phyloP scores from a whole-genome alignment of 805 yeast genomes.

The Candida broadrunensis region DNA sequence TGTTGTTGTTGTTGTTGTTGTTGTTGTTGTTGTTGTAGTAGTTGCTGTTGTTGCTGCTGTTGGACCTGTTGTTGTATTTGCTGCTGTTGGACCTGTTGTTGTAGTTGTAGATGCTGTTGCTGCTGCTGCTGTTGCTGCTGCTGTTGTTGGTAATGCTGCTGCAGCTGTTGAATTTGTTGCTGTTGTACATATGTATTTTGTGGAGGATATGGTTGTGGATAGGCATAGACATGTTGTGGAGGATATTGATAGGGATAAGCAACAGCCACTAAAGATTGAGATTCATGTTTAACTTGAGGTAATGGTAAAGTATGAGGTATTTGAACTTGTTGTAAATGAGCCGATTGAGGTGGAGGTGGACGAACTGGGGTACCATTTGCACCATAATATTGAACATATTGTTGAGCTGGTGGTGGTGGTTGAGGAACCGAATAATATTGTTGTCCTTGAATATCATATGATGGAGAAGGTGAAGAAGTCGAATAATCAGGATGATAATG shows the following conservation, averaged over 20 bases:
- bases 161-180: constrained; percentile 8
- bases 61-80: constrained; percentile 9
- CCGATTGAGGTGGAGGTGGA: background rate
- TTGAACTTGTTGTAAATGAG: too few species aligned
- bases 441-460: constrained; percentile 1
- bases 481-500: constrained; percentile 2
- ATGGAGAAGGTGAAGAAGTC: constrained; percentile 1
- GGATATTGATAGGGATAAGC: constrained; percentile 14
- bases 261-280: background rate
- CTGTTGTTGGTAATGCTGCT: constrained; percentile 10
- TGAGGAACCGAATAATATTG: background rate
- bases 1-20: constrained; percentile 1
- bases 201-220: constrained; percentile 5
- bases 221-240: constrained; percentile 2
- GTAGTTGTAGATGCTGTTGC: background rate
- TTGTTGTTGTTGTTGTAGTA: constrained; percentile 2
- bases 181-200: constrained; percentile 5
- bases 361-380: background rate
- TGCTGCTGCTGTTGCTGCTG: constrained; percentile 6
- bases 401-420: background rate
- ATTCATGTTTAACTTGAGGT: background rate
- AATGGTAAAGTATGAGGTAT: constrained; percentile 5
- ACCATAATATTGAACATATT: background rate
- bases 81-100: too few species aligned
- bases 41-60: constrained; percentile 1